Conservation (phyloP, 176 grass and related monocot genomes). For the Musa itinerans region DNA sequence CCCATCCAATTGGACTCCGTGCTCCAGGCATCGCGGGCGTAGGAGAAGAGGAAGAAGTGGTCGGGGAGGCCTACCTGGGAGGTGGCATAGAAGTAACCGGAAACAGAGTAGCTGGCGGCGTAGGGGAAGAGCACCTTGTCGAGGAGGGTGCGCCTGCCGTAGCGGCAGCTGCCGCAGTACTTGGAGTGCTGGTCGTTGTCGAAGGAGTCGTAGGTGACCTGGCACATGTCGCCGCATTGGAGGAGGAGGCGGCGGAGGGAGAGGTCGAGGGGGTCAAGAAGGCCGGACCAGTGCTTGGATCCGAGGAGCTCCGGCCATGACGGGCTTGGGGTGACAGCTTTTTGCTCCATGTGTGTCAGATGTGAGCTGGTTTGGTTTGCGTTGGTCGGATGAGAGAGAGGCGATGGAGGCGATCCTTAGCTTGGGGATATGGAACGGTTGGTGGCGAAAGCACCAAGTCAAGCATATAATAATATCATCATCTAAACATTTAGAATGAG, state of each 20-base stretch:
- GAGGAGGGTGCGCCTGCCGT: slow-evolving; percentile 49
- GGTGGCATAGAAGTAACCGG: slow-evolving; percentile 67
- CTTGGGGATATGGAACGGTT: background rate
- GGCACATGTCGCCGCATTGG: slow-evolving; percentile 75
- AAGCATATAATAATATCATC: background rate
- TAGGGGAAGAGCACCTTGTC: slow-evolving; percentile 29
- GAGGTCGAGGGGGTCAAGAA: slow-evolving; percentile 64
- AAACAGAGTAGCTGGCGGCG: slow-evolving; percentile 34
- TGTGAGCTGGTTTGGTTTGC: too few relatives aligned
- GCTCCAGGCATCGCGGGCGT: slow-evolving; percentile 72
- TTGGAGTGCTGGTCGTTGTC: slow-evolving; percentile 49
- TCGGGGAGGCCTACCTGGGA: slow-evolving; percentile 30
- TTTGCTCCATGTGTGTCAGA: background rate
- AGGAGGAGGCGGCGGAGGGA: slow-evolving; percentile 68
- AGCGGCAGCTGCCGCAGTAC: slow-evolving; percentile 78
- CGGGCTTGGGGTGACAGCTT: slow-evolving; percentile 2
- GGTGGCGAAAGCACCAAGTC: background rate
- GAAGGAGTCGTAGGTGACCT: slow-evolving; percentile 91
- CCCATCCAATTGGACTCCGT: slow-evolving; percentile 94
- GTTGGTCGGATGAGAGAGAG: too few relatives aligned
- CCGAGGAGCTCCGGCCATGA: slow-evolving; percentile 64
- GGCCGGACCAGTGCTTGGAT: slow-evolving; percentile 54
- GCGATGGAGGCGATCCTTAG: background rate
- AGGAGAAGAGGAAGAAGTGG: slow-evolving; percentile 46
- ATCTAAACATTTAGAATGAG: too few relatives aligned